phyloP scores from a whole-genome alignment of 2,329 filamentous ascomycete species.

The Cladosporium cucumerinum region DNA sequence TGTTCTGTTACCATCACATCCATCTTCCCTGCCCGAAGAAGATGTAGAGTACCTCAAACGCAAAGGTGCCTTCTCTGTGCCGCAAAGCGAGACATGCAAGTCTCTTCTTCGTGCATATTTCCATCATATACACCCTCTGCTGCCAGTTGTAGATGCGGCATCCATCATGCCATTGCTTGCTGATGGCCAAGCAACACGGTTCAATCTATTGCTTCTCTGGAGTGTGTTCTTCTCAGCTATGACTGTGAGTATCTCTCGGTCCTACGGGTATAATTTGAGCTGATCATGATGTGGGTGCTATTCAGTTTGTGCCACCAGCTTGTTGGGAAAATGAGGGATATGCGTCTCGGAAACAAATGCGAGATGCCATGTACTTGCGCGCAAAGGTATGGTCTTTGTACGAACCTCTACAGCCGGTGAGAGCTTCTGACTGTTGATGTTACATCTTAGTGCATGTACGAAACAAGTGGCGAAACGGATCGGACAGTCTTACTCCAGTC shows the following conservation, averaged over 20 bases:
- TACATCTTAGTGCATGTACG: conserved; percentile 16
- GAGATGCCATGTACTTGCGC: conserved; percentile 16
- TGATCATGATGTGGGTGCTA: background rate
- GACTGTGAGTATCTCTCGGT: conserved; percentile 5
- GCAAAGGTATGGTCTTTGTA: background rate
- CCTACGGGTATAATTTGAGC: background rate
- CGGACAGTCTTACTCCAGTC: conserved; percentile 18
- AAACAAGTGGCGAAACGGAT: conserved; percentile 18
- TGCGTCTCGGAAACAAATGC: conserved; percentile 14
- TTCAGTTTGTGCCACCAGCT: conserved; percentile 7
- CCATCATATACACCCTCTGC: conserved; percentile 19
- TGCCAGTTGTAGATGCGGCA: conserved; percentile 19
- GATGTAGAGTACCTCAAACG: conserved; percentile 1
- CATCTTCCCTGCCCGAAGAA: background rate
- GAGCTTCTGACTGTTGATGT: background rate
- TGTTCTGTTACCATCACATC: background rate
- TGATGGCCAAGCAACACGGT: conserved; percentile 8
- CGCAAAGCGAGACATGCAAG: conserved; percentile 4
- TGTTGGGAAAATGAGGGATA: conserved; percentile 4
- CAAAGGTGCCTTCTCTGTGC: conserved; percentile 4
- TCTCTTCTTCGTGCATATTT: conserved; percentile 16
- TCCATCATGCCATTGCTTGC: conserved; percentile 18
- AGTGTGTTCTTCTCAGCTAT: conserved; percentile 21
- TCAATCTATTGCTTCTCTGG: conserved; percentile 20
- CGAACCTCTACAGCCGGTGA: background rate